Conservation (phyloP, 352 stramenopile genomes). For the Stramenopiles sp. region DNA sequence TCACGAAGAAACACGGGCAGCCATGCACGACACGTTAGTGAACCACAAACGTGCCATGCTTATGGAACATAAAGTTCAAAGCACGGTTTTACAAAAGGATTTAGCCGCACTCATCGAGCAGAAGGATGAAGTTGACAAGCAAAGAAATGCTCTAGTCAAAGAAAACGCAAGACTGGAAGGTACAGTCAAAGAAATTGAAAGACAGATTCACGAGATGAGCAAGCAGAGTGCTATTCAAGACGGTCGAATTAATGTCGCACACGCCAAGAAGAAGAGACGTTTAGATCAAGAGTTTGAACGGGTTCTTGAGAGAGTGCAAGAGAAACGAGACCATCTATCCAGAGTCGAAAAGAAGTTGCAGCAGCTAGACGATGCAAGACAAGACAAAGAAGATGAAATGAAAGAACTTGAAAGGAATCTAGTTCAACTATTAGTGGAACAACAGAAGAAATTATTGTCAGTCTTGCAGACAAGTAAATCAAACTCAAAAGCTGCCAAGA, state of each 20-base stretch:
- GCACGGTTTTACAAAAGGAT: constrained; percentile 45
- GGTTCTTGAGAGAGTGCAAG: constrained; percentile 44
- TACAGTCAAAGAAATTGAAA: constrained; percentile 30
- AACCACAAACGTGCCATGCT: constrained; percentile 55
- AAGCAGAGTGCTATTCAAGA: constrained; percentile 33
- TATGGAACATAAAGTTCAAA: constrained; percentile 41
- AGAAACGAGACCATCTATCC: constrained; percentile 32
- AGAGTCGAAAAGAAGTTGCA: constrained; percentile 39
- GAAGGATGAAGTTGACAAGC: constrained; percentile 46
- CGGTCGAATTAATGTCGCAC: constrained; percentile 35
- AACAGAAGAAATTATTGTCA: constrained; percentile 48
- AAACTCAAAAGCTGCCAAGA: no score
- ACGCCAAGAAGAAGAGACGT: constrained; percentile 44
- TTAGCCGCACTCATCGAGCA: constrained; percentile 43
- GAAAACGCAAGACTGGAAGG: constrained; percentile 38
- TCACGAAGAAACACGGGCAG: constrained; percentile 19
- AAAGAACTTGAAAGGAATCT: constrained; percentile 46
- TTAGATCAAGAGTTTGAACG: constrained; percentile 53
- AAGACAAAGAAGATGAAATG: constrained; percentile 52
- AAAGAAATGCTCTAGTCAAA: constrained; percentile 32
- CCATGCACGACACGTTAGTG: constrained; percentile 43
- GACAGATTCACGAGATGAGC: constrained; percentile 29
- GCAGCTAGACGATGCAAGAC: constrained; percentile 31
- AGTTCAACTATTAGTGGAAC: constrained; percentile 51
- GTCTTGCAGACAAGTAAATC: constrained; percentile 19